Evolutionary conservation across 1,139 yeast species (phyloP), one percentile per base, ranked within the genome.

Genomic region (Lodderomyces oxycetoniae): DNA sequence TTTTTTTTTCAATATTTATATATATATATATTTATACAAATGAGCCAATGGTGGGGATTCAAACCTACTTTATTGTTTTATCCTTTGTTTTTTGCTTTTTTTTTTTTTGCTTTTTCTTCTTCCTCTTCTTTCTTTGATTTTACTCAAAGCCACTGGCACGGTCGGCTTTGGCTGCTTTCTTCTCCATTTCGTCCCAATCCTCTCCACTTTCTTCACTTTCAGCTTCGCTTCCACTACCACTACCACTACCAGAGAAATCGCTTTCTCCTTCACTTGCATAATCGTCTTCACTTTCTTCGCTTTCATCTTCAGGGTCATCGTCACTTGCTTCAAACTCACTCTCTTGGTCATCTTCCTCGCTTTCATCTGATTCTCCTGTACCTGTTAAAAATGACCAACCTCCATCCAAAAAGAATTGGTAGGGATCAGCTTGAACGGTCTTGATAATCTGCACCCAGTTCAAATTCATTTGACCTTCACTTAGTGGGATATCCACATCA

Each of bases 391-490:
- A 87, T 27, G 79, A 74, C 99, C 99, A 91, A 36, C 98, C 97
- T 35, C 98, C 98, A 52, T 84, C 91, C 27, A 77, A 71, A 59
- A 89, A 91, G 63, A 91, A 91, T 54, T 87, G 94, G 55, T 87
- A 87, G 12, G 98, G 97, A 58, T 91, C 97, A 8, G 89, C 80
- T 47, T 76, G 77, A 39, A 91, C 79, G 0, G 96, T 88, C 63
- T 88, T 89, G 96, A 93, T 91, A 55, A 91, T 89, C 25, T 89
- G 82, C 11, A 79, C 72, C 99, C 99, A 91, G 63, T 88, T 88
- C 73, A 91, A 79, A 64, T 89, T 89, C 67, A 91, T 83, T 33
- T 94, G 91, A 37, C 97, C 96, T 55, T 89, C 96, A 55, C 91
- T 84, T 61, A 75, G 79, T 28, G 98, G 96, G 44, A 93, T 83